Evolutionary conservation across 345 rosid genomes (phyloP), one percentile per base, ranked within the genome.

Genomic region (Salix udensis): DNA sequence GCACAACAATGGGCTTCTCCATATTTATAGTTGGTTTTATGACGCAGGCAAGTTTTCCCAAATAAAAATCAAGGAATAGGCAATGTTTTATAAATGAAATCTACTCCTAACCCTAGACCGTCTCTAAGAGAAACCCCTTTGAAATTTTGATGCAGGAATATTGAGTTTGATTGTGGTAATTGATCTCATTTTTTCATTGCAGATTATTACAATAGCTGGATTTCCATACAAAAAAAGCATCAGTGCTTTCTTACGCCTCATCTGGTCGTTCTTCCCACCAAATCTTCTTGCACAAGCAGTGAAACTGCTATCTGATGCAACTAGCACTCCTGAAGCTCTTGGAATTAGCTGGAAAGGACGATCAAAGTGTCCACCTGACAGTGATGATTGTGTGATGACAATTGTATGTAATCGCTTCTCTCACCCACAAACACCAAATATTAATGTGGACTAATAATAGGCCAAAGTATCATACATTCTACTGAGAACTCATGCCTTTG

Each of bases 231-330:
- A 72, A 40, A n/a, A 62, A 0, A 55, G 19, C 2, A 79, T 67
- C 23, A 74, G 89, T 74, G 39, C 19, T 23, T 53, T 74, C 10
- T 50, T 84, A 55, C 86, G 86, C 77, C 46, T 36, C 76, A 44
- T 93, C 84, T 95, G 92, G 98, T 93, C 97, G 40, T 64, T 95
- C 26, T 95, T 89, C 85, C 96, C 97, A 6, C 98, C 97, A n/a
- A 93, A 91, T 90, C 93, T 90, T 78, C 90, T 95, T 48, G 94
- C 94, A 30, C 61, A 85, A 75, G 88, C 89, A 68, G 81, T 91
- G 72, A 69, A 70, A 9, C 73, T 84, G 67, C 97, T 93, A 62
- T 82, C 92, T 70, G 82, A 58, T 46, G 98, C 97, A 72, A 92
- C 96, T 70, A 58, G 81, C 73, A 88, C 91, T 72, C 90, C 90